Conservation (phyloP, 2,329 filamentous ascomycete species). For the Fusarium humuli region DNA sequence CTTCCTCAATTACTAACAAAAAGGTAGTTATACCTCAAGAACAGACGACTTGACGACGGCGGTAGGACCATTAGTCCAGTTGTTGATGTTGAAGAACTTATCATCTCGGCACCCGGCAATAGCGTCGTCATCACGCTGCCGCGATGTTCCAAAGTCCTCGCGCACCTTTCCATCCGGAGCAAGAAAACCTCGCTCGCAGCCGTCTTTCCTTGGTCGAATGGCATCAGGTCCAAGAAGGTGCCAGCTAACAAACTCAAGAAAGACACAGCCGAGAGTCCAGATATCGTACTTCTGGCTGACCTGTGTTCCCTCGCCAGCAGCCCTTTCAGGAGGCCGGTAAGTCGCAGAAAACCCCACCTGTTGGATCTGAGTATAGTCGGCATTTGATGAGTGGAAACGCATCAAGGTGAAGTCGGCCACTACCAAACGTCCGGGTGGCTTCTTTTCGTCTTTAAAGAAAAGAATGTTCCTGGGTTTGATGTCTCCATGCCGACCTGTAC, state of each 20-base stretch:
- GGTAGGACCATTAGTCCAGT: no score
- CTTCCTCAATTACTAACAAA: no score
- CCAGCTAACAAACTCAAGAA: constrained; percentile 10
- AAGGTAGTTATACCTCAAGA: no score
- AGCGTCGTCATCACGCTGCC: not conserved
- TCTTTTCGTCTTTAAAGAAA: not conserved
- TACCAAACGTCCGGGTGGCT: not conserved
- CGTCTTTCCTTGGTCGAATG: not conserved
- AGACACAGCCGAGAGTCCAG: constrained; percentile 10
- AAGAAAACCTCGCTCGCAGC: not conserved
- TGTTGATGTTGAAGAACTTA: not conserved
- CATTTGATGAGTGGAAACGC: not conserved
- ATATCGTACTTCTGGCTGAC: constrained; percentile 5
- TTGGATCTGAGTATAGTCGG: not conserved
- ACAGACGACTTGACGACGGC: no score
- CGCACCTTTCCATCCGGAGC: not conserved
- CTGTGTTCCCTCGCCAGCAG: rapidly evolving
- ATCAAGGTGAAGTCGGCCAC: constrained; percentile 1
- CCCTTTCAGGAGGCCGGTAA: not conserved
- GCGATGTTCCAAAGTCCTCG: not conserved
- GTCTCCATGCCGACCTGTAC: not conserved
- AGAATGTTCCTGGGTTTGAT: constrained; percentile 12
- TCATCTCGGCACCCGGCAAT: not conserved
- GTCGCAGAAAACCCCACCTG: not conserved
- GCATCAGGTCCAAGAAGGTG: constrained; percentile 1